A percentile compares a stretch with the other conserved stretches of the same genome.
Conservation (phyloP, 768 basidiomycete species). For the Mycena pura region DNA sequence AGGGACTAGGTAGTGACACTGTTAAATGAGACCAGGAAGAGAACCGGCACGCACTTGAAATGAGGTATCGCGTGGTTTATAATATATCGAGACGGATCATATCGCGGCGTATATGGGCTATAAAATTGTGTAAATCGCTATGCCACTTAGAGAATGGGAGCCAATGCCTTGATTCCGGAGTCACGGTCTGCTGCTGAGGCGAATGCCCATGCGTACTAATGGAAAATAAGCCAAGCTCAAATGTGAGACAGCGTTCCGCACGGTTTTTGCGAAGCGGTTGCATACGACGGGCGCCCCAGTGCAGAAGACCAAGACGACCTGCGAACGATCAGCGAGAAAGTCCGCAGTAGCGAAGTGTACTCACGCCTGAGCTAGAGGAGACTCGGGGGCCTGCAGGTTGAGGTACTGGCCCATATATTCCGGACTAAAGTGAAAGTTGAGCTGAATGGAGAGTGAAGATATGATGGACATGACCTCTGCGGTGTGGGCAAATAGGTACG, state of each 20-base stretch:
- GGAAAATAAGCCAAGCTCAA: not conserved
- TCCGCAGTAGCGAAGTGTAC: too few species aligned
- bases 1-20: constrained; percentile 4
- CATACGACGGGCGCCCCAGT: constrained; percentile 13
- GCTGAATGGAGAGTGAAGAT: not conserved
- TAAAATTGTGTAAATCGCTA: constrained; percentile 1
- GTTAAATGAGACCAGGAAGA: not conserved
- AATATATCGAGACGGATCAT: constrained; percentile 29
- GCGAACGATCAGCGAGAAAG: too few species aligned
- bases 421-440: constrained; percentile 30
- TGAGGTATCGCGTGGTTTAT: constrained; percentile 37
- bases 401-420: constrained; percentile 38
- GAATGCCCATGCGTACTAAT: constrained; percentile 30
- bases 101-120: constrained; percentile 28
- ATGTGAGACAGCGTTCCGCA: not conserved
- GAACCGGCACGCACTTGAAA: constrained; percentile 37
- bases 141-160: not conserved
- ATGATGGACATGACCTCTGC: constrained; percentile 14
- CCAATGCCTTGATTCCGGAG: constrained; percentile 54
- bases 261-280: constrained; percentile 16
- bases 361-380: constrained; percentile 35
- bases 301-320: too few species aligned
- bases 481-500: constrained; percentile 27
- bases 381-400: constrained; percentile 32
- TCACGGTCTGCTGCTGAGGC: constrained; percentile 46